A percentile compares a stretch with the other conserved stretches of the same genome.
Conservation (phyloP, 495 filamentous ascomycete species). For the Clohesyomyces aquaticus region DNA sequence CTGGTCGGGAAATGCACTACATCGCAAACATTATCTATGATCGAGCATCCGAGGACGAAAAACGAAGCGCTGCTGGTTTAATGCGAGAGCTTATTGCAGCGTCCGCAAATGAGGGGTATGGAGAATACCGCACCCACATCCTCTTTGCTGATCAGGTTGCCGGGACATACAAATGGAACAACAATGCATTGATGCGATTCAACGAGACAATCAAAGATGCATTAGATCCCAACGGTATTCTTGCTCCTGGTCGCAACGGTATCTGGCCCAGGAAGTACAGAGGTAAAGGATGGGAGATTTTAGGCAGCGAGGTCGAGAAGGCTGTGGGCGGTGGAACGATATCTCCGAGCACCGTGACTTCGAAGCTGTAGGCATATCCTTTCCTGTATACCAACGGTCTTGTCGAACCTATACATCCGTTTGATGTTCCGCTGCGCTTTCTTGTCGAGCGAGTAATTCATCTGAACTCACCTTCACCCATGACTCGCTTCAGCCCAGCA, state of each 20-base stretch:
- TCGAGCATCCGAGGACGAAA: slow-evolving; percentile 48
- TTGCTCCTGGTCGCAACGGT: slow-evolving; percentile 24
- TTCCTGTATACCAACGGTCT: not conserved
- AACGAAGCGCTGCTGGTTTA: slow-evolving; percentile 49
- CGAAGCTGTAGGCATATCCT: slow-evolving; percentile 15
- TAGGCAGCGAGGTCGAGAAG: slow-evolving; percentile 22
- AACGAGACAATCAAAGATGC: slow-evolving; percentile 31
- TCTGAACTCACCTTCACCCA: too few species aligned
- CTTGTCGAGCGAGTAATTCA: too few species aligned
- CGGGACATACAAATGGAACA: slow-evolving; percentile 60
- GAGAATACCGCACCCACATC: slow-evolving; percentile 63
- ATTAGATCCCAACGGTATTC: slow-evolving; percentile 32
- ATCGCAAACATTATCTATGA: slow-evolving; percentile 63
- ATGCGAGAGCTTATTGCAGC: slow-evolving; percentile 53
- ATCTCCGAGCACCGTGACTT: too few species aligned
- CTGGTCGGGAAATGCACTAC: slow-evolving; percentile 61
- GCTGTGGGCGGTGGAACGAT: slow-evolving; percentile 31
- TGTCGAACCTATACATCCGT: too few species aligned
- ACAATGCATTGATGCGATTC: slow-evolving; percentile 52
- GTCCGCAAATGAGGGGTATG: slow-evolving; percentile 56
- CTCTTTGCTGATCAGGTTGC: slow-evolving; percentile 62
- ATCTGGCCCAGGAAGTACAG: slow-evolving; percentile 49
- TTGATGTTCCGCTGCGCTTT: too few species aligned
- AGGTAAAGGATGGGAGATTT: slow-evolving; percentile 49
- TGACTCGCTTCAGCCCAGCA: not conserved